phyloP scores from a whole-genome alignment of 225 moss, liverwort and hornwort species.

The Antitrichia curtipendula region DNA sequence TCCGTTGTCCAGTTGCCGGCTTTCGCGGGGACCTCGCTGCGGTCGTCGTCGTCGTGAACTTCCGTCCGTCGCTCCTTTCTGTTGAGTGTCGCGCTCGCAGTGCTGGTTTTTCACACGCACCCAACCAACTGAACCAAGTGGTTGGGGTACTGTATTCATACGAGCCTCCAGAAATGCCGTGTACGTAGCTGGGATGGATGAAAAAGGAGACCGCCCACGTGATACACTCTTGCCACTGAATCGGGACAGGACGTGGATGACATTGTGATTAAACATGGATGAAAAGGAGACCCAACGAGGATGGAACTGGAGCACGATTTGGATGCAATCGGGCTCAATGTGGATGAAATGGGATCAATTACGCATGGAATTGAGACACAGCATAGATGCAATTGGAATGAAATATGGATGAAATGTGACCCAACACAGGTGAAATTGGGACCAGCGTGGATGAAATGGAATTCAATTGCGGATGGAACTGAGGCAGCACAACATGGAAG shows the following conservation, averaged over 20 bases:
- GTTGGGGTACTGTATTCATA: too few relatives aligned
- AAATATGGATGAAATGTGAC: not conserved
- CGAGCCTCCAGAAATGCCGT: too few relatives aligned
- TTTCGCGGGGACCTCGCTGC: not conserved
- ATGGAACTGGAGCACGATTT: not conserved
- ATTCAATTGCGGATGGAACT: too few relatives aligned
- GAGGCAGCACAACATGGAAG: fast-evolving
- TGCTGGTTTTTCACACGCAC: not conserved
- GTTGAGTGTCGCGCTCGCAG: not conserved
- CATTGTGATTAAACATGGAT: not conserved
- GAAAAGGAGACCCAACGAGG: too few relatives aligned
- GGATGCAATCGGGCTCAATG: not conserved
- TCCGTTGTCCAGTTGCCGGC: not conserved
- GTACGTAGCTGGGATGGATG: not conserved
- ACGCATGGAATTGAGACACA: not conserved
- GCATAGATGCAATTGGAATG: not conserved
- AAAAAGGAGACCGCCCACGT: not conserved
- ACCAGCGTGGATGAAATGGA: too few relatives aligned
- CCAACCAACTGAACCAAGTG: not conserved
- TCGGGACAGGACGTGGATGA: not conserved
- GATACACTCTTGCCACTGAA: not conserved
- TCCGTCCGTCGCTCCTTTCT: not conserved
- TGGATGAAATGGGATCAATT: not conserved
- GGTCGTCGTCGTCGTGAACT: not conserved
- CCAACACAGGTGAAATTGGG: too few relatives aligned